These are phyloP conservation scores for Candida saitoana DNA, from an alignment of 805 yeast species.

Conservation along the genomic window DNA sequence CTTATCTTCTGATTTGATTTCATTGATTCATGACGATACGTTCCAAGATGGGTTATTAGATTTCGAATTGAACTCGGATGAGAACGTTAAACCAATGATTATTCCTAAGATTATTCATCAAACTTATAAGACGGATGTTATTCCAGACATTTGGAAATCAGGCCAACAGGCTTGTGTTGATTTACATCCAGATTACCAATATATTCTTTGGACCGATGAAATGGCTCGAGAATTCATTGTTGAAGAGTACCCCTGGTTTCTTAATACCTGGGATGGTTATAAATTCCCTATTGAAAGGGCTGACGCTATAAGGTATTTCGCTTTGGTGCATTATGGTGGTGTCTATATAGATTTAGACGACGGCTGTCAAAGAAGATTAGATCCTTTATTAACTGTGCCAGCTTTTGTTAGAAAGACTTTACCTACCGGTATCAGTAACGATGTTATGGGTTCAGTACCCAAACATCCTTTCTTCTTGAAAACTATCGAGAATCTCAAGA, in stretches of 20 bases:
- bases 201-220: constrained; percentile 87
- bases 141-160: constrained; percentile 77
- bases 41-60: constrained; percentile 59
- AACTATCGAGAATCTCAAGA: constrained; percentile 59
- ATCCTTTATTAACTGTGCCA: constrained; percentile 75
- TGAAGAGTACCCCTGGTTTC: constrained; percentile 82
- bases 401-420: constrained; percentile 83
- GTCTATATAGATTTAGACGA: constrained; percentile 87
- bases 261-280: constrained; percentile 72
- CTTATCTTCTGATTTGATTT: constrained; percentile 65
- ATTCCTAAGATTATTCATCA: constrained; percentile 93
- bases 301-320: constrained; percentile 86
- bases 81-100: constrained; percentile 46
- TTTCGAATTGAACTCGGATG: constrained; percentile 56
- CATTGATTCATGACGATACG: constrained; percentile 71
- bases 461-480: constrained; percentile 79
- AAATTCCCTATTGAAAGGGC: constrained; percentile 83
- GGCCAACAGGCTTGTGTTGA: constrained; percentile 76
- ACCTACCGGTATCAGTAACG: constrained; percentile 91
- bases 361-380: constrained; percentile 75
- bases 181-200: constrained; percentile 82
- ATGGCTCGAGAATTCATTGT: constrained; percentile 74
- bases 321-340: constrained; percentile 81
- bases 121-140: constrained; percentile 74
- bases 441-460: constrained; percentile 87